Conservation (phyloP, 345 rosid species). For the Eucalyptus globulus region DNA sequence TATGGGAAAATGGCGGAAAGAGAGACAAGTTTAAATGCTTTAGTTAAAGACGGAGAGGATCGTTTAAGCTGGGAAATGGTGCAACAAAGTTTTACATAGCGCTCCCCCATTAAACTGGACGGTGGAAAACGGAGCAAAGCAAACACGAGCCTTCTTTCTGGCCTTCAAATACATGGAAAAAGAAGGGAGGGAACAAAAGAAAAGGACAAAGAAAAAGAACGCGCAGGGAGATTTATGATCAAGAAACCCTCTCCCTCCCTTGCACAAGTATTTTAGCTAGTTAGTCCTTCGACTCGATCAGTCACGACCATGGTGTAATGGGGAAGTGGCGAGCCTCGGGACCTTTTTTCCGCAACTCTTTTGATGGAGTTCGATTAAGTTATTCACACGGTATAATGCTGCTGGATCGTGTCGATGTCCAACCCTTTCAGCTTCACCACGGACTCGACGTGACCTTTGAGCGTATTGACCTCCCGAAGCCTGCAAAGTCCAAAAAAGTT, state of each 20-base stretch:
- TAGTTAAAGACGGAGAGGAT: neutral
- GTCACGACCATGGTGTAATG: neutral
- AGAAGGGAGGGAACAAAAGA: neutral
- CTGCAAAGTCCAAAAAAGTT: constrained; percentile 4
- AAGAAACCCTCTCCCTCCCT: neutral
- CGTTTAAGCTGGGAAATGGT: neutral
- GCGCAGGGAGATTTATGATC: neutral
- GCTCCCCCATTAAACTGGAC: neutral
- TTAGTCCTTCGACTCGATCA: neutral
- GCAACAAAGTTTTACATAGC: neutral
- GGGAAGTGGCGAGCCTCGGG: neutral
- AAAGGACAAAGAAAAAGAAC: neutral
- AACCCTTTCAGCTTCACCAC: constrained; percentile 83
- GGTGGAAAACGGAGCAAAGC: neutral
- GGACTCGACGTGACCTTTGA: constrained; percentile 84
- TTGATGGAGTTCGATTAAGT: neutral
- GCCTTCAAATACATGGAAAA: neutral
- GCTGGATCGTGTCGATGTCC: constrained; percentile 70
- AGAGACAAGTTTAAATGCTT: neutral
- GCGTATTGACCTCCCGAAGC: constrained; percentile 75
- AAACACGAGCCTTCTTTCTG: constrained; percentile 1
- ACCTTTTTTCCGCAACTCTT: neutral
- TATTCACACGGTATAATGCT: constrained; percentile 63
- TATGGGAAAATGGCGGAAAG: neutral
- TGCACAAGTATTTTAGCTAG: neutral